Conservation (phyloP, 2,329 filamentous ascomycete genomes). For the Xenosphaeropsis pyriputrescens region DNA sequence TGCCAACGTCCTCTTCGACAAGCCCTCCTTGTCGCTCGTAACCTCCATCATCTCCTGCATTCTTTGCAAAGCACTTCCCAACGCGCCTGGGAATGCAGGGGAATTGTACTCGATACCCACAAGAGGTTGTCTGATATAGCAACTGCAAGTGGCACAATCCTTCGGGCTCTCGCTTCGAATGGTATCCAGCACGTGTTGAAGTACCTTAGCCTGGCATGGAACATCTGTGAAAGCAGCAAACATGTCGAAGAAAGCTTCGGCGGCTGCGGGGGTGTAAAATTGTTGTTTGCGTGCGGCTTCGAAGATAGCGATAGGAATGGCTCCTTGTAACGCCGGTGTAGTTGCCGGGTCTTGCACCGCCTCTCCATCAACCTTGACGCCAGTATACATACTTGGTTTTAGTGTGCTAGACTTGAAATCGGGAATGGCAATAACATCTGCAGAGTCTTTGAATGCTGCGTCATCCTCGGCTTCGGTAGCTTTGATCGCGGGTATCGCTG, state of each 20-base stretch:
- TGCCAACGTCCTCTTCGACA: constrained; percentile 31
- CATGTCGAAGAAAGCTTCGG: constrained; percentile 67
- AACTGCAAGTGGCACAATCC: constrained; percentile 50
- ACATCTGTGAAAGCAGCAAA: constrained; percentile 56
- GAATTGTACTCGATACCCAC: constrained; percentile 48
- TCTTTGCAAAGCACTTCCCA: constrained; percentile 48
- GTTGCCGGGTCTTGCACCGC: constrained; percentile 21
- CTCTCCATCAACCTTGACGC: constrained; percentile 37
- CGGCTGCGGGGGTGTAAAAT: constrained; percentile 49
- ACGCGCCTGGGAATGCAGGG: constrained; percentile 55
- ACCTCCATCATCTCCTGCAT: constrained; percentile 37
- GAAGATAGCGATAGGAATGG: constrained; percentile 85
- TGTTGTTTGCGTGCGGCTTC: constrained; percentile 71
- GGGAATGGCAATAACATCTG: constrained; percentile 37
- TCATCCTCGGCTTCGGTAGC: constrained; percentile 28
- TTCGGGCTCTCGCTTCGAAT: constrained; percentile 46
- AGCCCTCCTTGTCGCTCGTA: constrained; percentile 25
- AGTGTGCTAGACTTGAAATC: constrained; percentile 23
- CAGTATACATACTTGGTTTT: constrained; percentile 29
- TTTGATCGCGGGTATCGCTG: constrained; percentile 23
- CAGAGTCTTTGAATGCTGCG: constrained; percentile 20
- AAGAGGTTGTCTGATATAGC: constrained; percentile 57
- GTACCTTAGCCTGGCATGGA: constrained; percentile 47
- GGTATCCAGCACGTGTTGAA: constrained; percentile 57
- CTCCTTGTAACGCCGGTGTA: constrained; percentile 80